These are phyloP conservation scores for Didymella segeticola DNA, from an alignment of 2,329 filamentous ascomycete species.

Conservation along the genomic window DNA sequence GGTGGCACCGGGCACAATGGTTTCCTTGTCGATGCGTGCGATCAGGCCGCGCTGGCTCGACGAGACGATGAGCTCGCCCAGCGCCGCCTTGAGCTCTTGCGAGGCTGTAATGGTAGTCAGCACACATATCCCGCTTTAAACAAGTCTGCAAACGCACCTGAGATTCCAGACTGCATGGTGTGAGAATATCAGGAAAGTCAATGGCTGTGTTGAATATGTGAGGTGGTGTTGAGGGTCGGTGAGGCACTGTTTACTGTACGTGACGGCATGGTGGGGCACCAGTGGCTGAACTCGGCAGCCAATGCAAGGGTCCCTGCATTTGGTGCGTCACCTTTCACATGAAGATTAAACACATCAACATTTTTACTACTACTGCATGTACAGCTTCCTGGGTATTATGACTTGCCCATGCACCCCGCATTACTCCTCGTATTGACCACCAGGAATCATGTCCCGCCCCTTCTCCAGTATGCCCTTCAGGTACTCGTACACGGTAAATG, in stretches of 20 bases:
- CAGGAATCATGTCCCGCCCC: constrained; percentile 54
- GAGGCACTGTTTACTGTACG: constrained; percentile 33
- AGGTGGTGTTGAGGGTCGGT: neutral
- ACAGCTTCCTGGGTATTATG: constrained; percentile 24
- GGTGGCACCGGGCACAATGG: constrained; percentile 66
- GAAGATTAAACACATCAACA: neutral
- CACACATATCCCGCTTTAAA: neutral
- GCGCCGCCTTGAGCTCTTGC: constrained; percentile 75
- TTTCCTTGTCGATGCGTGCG: constrained; percentile 71
- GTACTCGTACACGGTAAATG: constrained; percentile 66
- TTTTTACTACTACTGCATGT: neutral
- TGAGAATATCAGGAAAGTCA: neutral
- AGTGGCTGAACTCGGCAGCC: constrained; percentile 21
- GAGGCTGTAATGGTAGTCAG: constrained; percentile 61
- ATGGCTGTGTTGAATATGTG: neutral
- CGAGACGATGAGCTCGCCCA: constrained; percentile 71
- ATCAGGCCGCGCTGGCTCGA: constrained; percentile 72
- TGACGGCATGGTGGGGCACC: constrained; percentile 32
- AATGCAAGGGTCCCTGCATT: constrained; percentile 17
- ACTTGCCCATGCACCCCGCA: constrained; percentile 1
- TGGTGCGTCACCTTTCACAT: constrained; percentile 8
- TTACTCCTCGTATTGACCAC: constrained; percentile 59
- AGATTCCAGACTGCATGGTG: constrained; percentile 80
- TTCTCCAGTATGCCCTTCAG: constrained; percentile 58
- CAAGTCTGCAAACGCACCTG: constrained; percentile 58